phyloP scores from a whole-genome alignment of 495 filamentous ascomycete species.

The Evernia prunastri region DNA sequence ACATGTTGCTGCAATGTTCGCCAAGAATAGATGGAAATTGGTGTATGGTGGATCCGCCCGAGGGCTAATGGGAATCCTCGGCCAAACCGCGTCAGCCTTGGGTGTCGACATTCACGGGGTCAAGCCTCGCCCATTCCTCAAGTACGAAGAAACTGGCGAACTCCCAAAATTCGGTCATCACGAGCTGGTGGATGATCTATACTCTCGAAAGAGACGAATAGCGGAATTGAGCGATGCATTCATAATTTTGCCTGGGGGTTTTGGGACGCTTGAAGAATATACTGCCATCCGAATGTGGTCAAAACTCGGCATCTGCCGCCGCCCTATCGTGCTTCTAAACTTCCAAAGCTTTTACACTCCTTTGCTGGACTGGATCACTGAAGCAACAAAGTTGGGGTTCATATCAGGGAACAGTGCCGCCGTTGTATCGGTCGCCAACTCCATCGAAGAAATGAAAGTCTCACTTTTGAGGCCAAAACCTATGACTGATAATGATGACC shows the following conservation, averaged over 20 bases:
- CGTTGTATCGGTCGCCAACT: too few species aligned
- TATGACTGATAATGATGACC: too few species aligned
- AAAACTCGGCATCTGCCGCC: constrained; percentile 6
- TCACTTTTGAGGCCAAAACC: too few species aligned
- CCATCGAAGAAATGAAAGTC: too few species aligned
- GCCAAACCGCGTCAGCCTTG: constrained; percentile 5
- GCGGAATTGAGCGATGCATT: constrained; percentile 6
- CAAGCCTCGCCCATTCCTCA: constrained; percentile 7
- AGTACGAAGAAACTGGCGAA: constrained; percentile 6
- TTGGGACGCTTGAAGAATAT: constrained; percentile 8
- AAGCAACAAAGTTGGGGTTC: too few species aligned
- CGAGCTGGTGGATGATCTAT: constrained; percentile 7
- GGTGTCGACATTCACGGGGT: constrained; percentile 7
- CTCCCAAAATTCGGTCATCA: constrained; percentile 8
- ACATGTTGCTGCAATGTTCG: constrained; percentile 7
- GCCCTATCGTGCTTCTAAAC: constrained; percentile 3
- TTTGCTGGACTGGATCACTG: too few species aligned
- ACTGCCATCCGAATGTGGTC: constrained; percentile 8
- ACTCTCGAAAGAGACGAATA: constrained; percentile 5
- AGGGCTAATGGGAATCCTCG: constrained; percentile 5
- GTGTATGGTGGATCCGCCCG: neutral
- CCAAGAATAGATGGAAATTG: constrained; percentile 1
- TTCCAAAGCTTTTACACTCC: neutral
- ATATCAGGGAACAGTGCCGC: too few species aligned
- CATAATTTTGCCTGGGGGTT: constrained; percentile 4